A percentile compares a stretch with the other conserved stretches of the same genome.
Conservation (phyloP, 495 filamentous ascomycete genomes). For the Staphylotrichum tortipilum region DNA sequence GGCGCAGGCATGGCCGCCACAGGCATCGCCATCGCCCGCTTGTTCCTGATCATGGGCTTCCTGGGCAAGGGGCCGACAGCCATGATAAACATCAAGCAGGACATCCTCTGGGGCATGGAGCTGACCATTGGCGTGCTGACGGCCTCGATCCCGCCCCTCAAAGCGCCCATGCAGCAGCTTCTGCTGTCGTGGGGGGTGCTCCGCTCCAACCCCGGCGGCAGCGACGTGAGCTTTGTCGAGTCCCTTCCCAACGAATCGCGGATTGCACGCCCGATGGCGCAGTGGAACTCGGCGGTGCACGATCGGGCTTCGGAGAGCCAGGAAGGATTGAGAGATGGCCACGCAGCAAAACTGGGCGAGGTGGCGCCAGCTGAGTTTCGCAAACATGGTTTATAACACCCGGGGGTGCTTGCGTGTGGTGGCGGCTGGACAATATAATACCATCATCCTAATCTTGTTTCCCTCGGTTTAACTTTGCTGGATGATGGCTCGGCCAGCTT, state of each 20-base stretch:
- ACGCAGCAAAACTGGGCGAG: not conserved
- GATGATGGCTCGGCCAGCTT: constrained; percentile 7
- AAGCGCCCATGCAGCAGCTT: not conserved
- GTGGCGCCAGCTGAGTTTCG: too few relatives aligned
- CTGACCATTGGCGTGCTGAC: constrained; percentile 1
- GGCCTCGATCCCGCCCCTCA: not conserved
- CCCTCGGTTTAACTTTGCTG: too few relatives aligned
- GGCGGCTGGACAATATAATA: too few relatives aligned
- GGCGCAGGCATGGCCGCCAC: not conserved
- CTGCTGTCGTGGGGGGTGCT: constrained; percentile 1
- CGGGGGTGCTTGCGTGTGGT: too few relatives aligned
- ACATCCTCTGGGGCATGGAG: constrained; percentile 2
- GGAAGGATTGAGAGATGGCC: not conserved
- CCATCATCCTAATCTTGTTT: too few relatives aligned
- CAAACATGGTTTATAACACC: too few relatives aligned
- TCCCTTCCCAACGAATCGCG: not conserved
- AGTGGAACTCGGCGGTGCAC: not conserved
- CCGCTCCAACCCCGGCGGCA: not conserved
- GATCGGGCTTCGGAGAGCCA: not conserved
- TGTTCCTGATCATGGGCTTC: constrained; percentile 1
- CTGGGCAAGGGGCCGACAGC: not conserved
- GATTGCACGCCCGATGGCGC: not conserved
- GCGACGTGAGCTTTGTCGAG: not conserved
- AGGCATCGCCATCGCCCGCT: not conserved
- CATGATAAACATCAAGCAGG: not conserved